These are phyloP conservation scores for Chaetothyriales sp. DNA, from an alignment of 2,329 filamentous ascomycete species.

Conservation along the genomic window DNA sequence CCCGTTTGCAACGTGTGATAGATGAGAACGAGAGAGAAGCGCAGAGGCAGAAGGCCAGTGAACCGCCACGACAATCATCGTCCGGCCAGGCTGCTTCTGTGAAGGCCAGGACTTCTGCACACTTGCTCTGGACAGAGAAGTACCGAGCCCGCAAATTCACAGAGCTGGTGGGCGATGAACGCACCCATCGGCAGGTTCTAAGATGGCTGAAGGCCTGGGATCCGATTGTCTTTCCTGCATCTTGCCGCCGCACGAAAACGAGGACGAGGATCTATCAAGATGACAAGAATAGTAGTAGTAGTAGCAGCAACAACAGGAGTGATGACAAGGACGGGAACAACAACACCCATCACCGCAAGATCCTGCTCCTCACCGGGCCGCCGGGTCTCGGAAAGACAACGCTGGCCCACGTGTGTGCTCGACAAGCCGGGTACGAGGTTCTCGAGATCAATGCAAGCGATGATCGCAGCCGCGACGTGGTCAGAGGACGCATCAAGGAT, in stretches of 20 bases:
- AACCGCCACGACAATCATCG: constrained; percentile 13
- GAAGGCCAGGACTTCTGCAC: constrained; percentile 19
- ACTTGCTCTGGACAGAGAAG: constrained; percentile 79
- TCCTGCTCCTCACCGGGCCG: constrained; percentile 77
- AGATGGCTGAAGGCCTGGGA: constrained; percentile 95
- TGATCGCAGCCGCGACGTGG: constrained; percentile 75
- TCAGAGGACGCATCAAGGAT: constrained; percentile 79
- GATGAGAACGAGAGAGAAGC: constrained; percentile 16
- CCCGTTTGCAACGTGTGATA: constrained; percentile 40
- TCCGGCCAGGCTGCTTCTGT: constrained; percentile 15
- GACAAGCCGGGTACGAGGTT: constrained; percentile 88
- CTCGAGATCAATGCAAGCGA: constrained; percentile 97
- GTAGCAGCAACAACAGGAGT: too few species aligned
- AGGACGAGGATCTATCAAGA: constrained; percentile 28
- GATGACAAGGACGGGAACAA: constrained; percentile 42
- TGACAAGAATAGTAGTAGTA: constrained; percentile 24
- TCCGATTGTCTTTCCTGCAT: constrained; percentile 63
- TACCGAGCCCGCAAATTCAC: constrained; percentile 85
- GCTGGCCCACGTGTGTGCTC: constrained; percentile 85
- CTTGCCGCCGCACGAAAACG: constrained; percentile 41
- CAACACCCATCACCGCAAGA: constrained; percentile 67
- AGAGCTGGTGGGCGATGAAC: constrained; percentile 85
- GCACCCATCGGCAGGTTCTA: constrained; percentile 78
- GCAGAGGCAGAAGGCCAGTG: constrained; percentile 14
- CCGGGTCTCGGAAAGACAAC: constrained; percentile 94